phyloP scores from a whole-genome alignment of 225 moss, liverwort and hornwort species.

The Neckera pumila region DNA sequence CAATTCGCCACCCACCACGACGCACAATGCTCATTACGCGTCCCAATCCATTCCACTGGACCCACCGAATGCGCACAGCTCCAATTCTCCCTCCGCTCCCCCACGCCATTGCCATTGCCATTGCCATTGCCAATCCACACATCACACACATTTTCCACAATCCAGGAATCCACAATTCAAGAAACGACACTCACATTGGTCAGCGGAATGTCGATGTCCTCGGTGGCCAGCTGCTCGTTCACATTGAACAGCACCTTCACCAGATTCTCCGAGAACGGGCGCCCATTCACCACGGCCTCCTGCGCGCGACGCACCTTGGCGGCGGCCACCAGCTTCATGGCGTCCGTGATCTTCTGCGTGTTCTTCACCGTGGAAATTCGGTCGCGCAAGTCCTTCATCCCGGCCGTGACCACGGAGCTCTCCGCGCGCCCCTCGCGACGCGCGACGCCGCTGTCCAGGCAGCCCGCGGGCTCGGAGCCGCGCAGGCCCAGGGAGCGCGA shows the following conservation, averaged over 20 bases:
- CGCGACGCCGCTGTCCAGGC: constrained; percentile 2
- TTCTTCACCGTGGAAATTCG: constrained; percentile 82
- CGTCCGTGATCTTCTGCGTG: constrained; percentile 94
- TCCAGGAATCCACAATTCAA: background rate
- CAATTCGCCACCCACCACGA: background rate
- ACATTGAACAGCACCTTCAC: constrained; percentile 80
- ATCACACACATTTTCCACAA: background rate
- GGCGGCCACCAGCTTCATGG: constrained; percentile 89
- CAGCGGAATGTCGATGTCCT: constrained; percentile 78
- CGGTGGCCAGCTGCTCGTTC: constrained; percentile 62
- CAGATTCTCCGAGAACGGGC: constrained; percentile 83
- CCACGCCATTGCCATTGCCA: background rate
- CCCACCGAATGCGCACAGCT: background rate
- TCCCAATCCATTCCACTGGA: background rate
- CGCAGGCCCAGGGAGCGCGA: constrained; percentile 53
- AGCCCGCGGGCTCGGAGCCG: constrained; percentile 19
- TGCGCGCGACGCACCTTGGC: constrained; percentile 89
- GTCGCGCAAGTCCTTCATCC: constrained; percentile 63
- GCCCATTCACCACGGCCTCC: constrained; percentile 88
- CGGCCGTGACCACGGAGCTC: constrained; percentile 26
- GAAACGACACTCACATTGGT: constrained; percentile 35
- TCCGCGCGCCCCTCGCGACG: constrained; percentile 20
- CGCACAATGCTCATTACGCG: background rate
- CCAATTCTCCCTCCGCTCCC: background rate
- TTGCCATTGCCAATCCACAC: background rate